A percentile compares a stretch with the other conserved stretches of the same genome.
Evolutionary conservation across 2,329 filamentous ascomycete species (phyloP).

Genomic region (Cladosporium cucumerinum): DNA sequence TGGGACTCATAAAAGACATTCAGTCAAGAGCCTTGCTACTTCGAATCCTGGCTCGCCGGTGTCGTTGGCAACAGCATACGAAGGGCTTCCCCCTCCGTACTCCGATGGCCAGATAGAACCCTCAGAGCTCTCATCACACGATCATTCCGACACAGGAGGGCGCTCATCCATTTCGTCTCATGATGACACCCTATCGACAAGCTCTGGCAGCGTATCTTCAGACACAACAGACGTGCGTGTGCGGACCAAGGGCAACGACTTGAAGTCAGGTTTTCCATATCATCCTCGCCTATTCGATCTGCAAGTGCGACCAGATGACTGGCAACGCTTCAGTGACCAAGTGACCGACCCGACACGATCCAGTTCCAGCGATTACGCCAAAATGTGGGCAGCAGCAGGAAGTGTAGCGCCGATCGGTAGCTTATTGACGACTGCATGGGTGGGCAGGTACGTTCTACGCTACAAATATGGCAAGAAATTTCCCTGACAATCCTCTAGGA

Average conservation of each 20-base stretch:
- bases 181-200: not conserved
- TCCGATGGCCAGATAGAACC: not conserved
- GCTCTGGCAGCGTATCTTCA: not conserved
- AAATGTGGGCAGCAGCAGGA: slow-evolving; percentile 23
- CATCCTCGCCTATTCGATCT: slow-evolving; percentile 26
- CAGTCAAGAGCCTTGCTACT: not conserved
- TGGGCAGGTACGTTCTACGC: slow-evolving; percentile 7
- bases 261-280: slow-evolving; percentile 26
- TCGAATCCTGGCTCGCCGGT: not conserved
- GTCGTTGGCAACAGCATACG: not conserved
- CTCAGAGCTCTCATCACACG: not conserved
- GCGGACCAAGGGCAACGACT: slow-evolving; percentile 22
- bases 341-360: slow-evolving; percentile 22
- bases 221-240: slow-evolving; percentile 18
- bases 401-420: slow-evolving; percentile 18
- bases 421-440: slow-evolving; percentile 17
- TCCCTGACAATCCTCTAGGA: slow-evolving; percentile 5
- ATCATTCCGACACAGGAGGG: not conserved
- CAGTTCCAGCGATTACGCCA: slow-evolving; percentile 22
- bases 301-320: slow-evolving; percentile 24
- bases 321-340: slow-evolving; percentile 25
- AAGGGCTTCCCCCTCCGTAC: not conserved
- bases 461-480: not conserved
- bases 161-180: not conserved
- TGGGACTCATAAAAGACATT: not conserved